Base-by-base conservation (phyloP, 2,329 filamentous ascomycete species). In the Mycosphaerella arachidis region DNA sequence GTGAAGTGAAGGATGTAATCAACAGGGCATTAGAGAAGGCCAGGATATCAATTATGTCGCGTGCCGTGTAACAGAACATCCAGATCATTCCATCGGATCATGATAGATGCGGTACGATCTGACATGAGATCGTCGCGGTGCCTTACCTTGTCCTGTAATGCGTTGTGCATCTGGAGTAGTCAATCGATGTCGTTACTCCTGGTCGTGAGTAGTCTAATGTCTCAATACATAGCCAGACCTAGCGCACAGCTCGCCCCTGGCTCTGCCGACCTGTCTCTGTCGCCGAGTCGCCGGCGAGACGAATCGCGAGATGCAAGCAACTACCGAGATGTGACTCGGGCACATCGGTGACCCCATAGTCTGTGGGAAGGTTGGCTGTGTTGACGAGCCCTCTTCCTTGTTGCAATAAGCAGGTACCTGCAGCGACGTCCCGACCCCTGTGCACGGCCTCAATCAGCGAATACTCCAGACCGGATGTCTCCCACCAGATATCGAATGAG, bases 401-500 rank as follows among this genome's bases (percentile, higher is more conserved):
- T 59, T 86, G 77, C 0, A 92, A 75, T 45, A 92, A 86, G 4
- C 86, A 87, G 60, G 91, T 85, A 1, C 88, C 89, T 12, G 89
- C 89, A 1, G 88, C 88, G 3, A 91, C 89, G 66, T 92, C 89
- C 88, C 89, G 92, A 74, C 91, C 89, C 72, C 68, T 70, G 45
- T n/a, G 10, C 31, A 55, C 13, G 51, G 24, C 43, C 1, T 56
- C 10, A 53, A 27, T 37, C 16, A 48, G 18, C 10, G 51, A 7
- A 35, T 40, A 12, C n/a, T n/a, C 37, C n/a, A 3, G 3, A 27
- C 29, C 6, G 4, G 3, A 8, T 48, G 4, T 6, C 71, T 92
- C 88, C 88, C 88, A 92, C 88, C 89, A 91, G 10, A 91, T 90
- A 73, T 92, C 89, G 65, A 91, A 86, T 0, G 85, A 79, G 0